Percentiles rank a stretch among this genome's conserved stretches.
Evolutionary conservation across 441 rosid species (phyloP).

Genomic region (Erodium trifolium): DNA sequence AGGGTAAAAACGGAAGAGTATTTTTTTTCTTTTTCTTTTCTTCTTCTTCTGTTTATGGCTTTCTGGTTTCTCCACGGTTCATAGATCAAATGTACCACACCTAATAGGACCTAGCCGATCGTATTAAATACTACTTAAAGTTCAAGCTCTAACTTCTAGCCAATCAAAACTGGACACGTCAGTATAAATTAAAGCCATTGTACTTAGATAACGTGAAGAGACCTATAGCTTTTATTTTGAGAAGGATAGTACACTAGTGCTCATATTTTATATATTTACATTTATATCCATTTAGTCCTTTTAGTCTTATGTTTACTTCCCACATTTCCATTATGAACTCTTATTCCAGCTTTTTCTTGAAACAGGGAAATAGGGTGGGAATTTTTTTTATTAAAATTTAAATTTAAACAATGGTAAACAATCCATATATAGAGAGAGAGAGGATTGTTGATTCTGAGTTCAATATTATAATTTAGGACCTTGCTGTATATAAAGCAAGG

Average conservation of each 20-base stretch:
- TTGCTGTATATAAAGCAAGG: too few relatives aligned
- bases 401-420: too few relatives aligned
- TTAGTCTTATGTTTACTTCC: background rate
- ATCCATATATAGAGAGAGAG: too few relatives aligned
- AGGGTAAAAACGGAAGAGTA: background rate
- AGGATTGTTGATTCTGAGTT: too few relatives aligned
- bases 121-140: background rate
- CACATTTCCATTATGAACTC: background rate
- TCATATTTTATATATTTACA: background rate
- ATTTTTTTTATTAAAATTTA: too few relatives aligned
- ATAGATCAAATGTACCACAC: too few relatives aligned
- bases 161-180: background rate
- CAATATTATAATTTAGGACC: too few relatives aligned
- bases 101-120: background rate
- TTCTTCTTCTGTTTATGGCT: background rate
- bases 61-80: too few relatives aligned
- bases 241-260: too few relatives aligned
- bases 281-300: background rate
- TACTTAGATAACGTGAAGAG: background rate
- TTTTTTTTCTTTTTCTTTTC: too few relatives aligned
- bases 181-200: background rate
- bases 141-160: background rate
- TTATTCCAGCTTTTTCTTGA: too few relatives aligned
- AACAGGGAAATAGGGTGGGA: too few relatives aligned
- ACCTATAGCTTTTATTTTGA: background rate